Percentiles rank a stretch among this genome's conserved stretches.
Conservation (phyloP, 2,329 filamentous ascomycete genomes). For the Cladosporium halotolerans region DNA sequence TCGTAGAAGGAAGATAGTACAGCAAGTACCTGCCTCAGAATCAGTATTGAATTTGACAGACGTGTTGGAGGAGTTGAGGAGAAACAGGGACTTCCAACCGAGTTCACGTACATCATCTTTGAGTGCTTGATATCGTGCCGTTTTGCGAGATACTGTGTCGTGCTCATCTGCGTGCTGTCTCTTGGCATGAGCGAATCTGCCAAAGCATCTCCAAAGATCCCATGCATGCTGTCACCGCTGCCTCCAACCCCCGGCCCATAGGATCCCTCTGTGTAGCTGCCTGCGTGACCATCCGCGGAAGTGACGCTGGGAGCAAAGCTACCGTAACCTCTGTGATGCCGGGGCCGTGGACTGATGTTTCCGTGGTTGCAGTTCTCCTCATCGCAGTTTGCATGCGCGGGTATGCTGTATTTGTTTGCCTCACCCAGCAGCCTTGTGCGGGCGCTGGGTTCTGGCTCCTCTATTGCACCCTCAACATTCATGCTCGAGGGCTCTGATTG, state of each 20-base stretch:
- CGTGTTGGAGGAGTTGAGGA: constrained; percentile 6
- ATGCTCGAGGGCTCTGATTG: constrained; percentile 24
- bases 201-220: constrained; percentile 37
- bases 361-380: constrained; percentile 59
- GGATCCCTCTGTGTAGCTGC: constrained; percentile 30
- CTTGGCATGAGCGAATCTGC: constrained; percentile 39
- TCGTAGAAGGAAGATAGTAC: constrained; percentile 88
- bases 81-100: not conserved
- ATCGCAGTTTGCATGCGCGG: constrained; percentile 23
- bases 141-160: constrained; percentile 64
- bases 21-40: constrained; percentile 62
- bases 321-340: constrained; percentile 47
- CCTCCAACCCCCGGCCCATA: constrained; percentile 21
- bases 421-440: constrained; percentile 35
- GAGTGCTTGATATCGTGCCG: constrained; percentile 68
- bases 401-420: constrained; percentile 21
- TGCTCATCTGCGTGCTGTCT: constrained; percentile 62
- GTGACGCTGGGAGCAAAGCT: constrained; percentile 29
- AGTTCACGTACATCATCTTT: constrained; percentile 60
- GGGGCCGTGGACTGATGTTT: constrained; percentile 65
- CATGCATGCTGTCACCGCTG: constrained; percentile 30
- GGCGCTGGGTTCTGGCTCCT: constrained; percentile 27
- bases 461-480: constrained; percentile 18
- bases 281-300: constrained; percentile 35
- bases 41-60: constrained; percentile 1